Base-by-base conservation (phyloP, 1,284 basidiomycete species). In the Macrocybe sp. region DNA sequence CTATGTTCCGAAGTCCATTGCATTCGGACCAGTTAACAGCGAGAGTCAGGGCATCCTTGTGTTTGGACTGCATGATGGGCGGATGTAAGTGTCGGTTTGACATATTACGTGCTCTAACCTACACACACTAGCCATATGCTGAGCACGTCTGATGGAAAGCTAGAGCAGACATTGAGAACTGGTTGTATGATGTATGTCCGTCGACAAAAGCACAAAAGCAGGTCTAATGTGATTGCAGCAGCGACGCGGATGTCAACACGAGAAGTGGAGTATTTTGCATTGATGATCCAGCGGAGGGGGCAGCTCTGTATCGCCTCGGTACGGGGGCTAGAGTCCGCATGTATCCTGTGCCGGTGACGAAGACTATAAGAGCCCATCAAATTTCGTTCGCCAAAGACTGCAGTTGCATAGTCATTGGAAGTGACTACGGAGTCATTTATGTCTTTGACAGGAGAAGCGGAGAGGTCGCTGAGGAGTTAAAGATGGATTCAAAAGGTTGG, bases 361-460 rank as follows among this genome's bases (percentile, higher is more conserved):
- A 53, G 42, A 42, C 41, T 3, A 30, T 28, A 45, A 37, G 55
- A 34, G 30, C 54, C 11, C 41, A 48, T 30, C 55, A 59, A 46
- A 50, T 59, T 22, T 37, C 31, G 7, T 53, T 61, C 45, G 44
- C 45, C 22, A 50, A 58, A 36, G 46, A 51, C 22, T 54, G 48
- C 41, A 52, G 38, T 36, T 33, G 42, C 11, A 53, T 62, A 9
- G 46, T 59, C 34, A 55, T 52, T 44, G 53, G 58, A 2, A 62
- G 60, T 41, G 58, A 62, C 46, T 56, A 62, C 45, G 60, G 60
- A 7, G 31, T 52, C 3, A 54, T 62, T 7, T 59, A 61, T 33
- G 42, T 58, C 2, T 61, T 56, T 37, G 55, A 59, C 37, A 37
- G 55, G 29, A 47, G 54, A n/a, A 58, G 47, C 28, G 55, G 57